These are phyloP conservation scores for Nemania diffusa DNA, from an alignment of 2,329 filamentous ascomycete genomes.

Conservation along the genomic window DNA sequence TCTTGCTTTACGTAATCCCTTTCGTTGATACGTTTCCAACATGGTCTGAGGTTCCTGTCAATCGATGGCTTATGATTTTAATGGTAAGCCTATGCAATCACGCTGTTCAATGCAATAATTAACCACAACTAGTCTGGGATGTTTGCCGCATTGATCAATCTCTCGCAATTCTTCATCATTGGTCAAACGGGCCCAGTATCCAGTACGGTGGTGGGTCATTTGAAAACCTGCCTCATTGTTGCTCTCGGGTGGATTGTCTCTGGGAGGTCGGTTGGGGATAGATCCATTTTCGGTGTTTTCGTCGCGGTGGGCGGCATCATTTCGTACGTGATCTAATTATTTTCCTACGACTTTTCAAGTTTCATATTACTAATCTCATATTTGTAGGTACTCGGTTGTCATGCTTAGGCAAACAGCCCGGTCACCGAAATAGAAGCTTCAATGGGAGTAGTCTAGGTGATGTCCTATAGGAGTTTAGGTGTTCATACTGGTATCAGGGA, in stretches of 20 bases:
- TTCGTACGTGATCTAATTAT: conserved; percentile 55
- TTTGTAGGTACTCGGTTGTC: conserved; percentile 57
- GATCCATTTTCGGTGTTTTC: conserved; percentile 64
- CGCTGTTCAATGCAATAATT: conserved; percentile 34
- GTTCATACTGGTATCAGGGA: conserved; percentile 11
- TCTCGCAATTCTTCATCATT: conserved; percentile 71
- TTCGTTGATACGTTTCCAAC: conserved; percentile 72
- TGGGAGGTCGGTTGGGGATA: conserved; percentile 65
- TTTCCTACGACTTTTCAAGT: background rate
- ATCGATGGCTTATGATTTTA: conserved; percentile 67
- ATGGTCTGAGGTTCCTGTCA: conserved; percentile 62
- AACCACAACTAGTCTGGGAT: conserved; percentile 63
- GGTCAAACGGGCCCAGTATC: conserved; percentile 71
- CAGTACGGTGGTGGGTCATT: conserved; percentile 72
- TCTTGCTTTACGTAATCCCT: conserved; percentile 73
- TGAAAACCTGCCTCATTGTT: conserved; percentile 75
- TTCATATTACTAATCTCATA: conserved; percentile 21
- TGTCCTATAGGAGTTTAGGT: conserved; percentile 29
- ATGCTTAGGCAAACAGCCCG: conserved; percentile 58
- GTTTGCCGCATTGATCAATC: conserved; percentile 73
- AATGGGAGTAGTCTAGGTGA: conserved; percentile 4
- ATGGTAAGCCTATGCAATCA: conserved; percentile 56
- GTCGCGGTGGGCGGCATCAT: conserved; percentile 68
- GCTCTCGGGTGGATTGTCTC: conserved; percentile 69
- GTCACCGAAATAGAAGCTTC: conserved; percentile 34